Percentiles rank a stretch among this genome's conserved stretches.
Evolutionary conservation across 2,329 filamentous ascomycete species (phyloP).

Genomic region (Pseudofabraea citricarpa): DNA sequence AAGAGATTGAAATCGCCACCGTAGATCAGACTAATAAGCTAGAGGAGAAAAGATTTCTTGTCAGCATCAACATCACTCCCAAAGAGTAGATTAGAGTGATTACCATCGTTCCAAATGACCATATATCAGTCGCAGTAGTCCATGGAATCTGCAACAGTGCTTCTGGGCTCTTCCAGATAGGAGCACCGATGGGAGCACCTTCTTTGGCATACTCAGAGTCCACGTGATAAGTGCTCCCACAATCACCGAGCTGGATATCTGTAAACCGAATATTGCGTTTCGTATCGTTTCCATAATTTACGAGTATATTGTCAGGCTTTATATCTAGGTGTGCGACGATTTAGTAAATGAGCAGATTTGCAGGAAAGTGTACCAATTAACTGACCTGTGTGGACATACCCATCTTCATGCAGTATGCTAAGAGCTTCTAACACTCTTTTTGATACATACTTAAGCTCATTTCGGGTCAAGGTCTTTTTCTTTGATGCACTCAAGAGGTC

Average conservation of each 20-base stretch:
- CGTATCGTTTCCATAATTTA: too few relatives aligned
- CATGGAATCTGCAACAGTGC: conserved; percentile 7
- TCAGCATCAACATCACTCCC: too few relatives aligned
- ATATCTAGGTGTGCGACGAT: too few relatives aligned
- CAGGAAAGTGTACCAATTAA: too few relatives aligned
- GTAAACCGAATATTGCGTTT: too few relatives aligned
- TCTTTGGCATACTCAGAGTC: conserved; percentile 9
- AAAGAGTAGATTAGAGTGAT: not conserved
- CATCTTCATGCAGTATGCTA: conserved; percentile 9
- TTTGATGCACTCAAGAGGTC: conserved; percentile 9
- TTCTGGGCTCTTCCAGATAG: conserved; percentile 11
- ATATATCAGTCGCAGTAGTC: conserved; percentile 12
- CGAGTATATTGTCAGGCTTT: too few relatives aligned
- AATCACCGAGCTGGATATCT: too few relatives aligned
- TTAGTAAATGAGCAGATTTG: too few relatives aligned
- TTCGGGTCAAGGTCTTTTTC: conserved; percentile 8
- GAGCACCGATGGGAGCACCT: conserved; percentile 8
- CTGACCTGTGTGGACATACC: conserved; percentile 10
- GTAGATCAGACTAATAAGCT: conserved; percentile 14
- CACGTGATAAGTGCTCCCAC: conserved; percentile 8
- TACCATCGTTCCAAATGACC: conserved; percentile 12
- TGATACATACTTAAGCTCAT: conserved; percentile 9
- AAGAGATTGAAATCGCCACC: conserved; percentile 13
- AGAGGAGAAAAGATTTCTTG: not conserved
- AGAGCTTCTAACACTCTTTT: conserved; percentile 6